Evolutionary conservation across 495 filamentous ascomycete species (phyloP), one percentile per base, ranked within the genome.

Genomic region (Xylaria palmicola): DNA sequence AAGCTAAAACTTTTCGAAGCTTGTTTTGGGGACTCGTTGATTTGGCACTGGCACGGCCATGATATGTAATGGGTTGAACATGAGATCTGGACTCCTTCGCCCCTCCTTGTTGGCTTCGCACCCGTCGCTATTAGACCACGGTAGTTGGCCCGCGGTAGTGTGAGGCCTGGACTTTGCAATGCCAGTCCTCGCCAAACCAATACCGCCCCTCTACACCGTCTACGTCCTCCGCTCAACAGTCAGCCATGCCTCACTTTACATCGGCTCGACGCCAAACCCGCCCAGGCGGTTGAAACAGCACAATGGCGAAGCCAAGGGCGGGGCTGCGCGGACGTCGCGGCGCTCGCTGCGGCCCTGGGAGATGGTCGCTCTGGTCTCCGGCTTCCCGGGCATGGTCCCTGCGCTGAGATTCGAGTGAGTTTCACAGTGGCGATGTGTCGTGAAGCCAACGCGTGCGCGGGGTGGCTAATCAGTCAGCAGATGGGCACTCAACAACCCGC

Each of bases 371-470:
- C 81, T 97, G 6, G 91, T 98, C 1, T 87, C 89, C 2, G 94
- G 95, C 0, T 98, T 98, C 65, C 90, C 90, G 13, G 92, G 88
- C 55, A 86, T 87, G 64, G 84, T 91, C 19, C 91, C 90, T 1
- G 94, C 95, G 3, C 74, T 98, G 61, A 94, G 98, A 68, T 98
- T 98, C 66, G 94, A 98, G 91, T 97, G 82, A 63, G 89, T 77
- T 17, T 37, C 1, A 2, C 20, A 7, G 0, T 8, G 15, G 1
- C 8, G 26, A 30, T n/a, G n/a, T 50, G 13, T 40, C 12, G 45
- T 27, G 26, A 9, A 29, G 13, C 22, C 2, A 9, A n/a, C n/a
- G n/a, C n/a, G n/a, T 24, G 3, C 12, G 17, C 8, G 22, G 30
- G 26, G 47, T 43, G 15, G 26, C 50, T 69, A 53, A 60, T 36